Base-by-base conservation (phyloP, 1,139 yeast genomes). In the Saccharomycopsis phalli region DNA sequence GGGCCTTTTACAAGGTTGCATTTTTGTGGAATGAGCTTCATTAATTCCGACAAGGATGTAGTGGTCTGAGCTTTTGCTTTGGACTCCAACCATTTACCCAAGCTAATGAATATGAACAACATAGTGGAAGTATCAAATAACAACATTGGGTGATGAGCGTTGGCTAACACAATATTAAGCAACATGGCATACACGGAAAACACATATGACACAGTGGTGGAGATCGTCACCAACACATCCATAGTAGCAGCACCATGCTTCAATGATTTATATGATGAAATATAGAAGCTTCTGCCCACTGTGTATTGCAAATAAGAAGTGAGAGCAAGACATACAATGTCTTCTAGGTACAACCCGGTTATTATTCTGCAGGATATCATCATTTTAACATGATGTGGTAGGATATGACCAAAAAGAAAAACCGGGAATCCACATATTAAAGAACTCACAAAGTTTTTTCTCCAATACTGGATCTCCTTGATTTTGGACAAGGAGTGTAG, bases 41-140 rank as follows among this genome's bases (percentile, higher is more conserved):
- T 69, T 30, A 93, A 66, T 48, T 77, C 73, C 0, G 95, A 81
- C 36, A 93, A 67, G 0, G 97, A 94, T 2, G 84, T 73, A 0
- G 96, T 84, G 0, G 97, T 91, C 44, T 84, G 87, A 4, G 98
- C 94, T 55, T 91, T 87, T 2, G 98, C 98, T 51, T 73, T 78
- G 58, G 83, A 84, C 56, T 93, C 98, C 18, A 88, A 65, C 71
- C 84, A 82, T 60, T 91, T 88, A 2, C 98, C 98, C 37, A 87
- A 64, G 4, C 91, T 73, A 27, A 93, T 86, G 59, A 87, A 91
- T 4, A 80, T 65, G 38, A 88, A 68, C 38, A 93, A 68, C 94
- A 91, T 84, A 11, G 80, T 76, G 2, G 87, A 71, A 0, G 97
- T 87, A 48, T 87, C 97, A 65, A 93, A 88, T 33, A 87, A 65